Percentiles rank a stretch among this genome's conserved stretches.
Evolutionary conservation across 495 filamentous ascomycete species (phyloP).

Genomic region (Penicillium simplicissimum): DNA sequence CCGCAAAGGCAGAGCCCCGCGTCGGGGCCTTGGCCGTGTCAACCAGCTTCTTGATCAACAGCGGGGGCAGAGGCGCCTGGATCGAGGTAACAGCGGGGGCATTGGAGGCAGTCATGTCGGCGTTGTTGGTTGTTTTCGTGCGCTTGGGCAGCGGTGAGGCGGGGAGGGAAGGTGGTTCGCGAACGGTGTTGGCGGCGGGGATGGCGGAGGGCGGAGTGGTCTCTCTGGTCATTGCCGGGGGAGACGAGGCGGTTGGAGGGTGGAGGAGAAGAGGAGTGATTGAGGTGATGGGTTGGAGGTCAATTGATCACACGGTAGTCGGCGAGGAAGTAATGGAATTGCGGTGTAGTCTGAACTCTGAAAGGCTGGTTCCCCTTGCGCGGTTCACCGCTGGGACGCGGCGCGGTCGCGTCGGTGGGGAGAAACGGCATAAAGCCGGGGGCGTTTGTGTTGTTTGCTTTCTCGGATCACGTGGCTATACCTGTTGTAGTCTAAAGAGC

Average conservation of each 20-base stretch:
- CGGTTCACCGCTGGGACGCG: slow-evolving; percentile 40
- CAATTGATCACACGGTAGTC: not conserved
- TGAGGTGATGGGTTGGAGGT: not conserved
- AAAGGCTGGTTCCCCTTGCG: slow-evolving; percentile 22
- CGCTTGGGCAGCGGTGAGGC: slow-evolving; percentile 67
- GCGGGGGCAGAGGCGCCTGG: slow-evolving; percentile 52
- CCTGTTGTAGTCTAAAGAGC: too few relatives aligned
- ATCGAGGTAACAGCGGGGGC: slow-evolving; percentile 38
- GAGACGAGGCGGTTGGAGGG: not conserved
- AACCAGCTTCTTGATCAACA: slow-evolving; percentile 85
- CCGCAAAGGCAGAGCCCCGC: slow-evolving; percentile 82
- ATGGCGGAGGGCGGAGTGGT: slow-evolving; percentile 37
- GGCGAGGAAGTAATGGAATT: slow-evolving; percentile 8
- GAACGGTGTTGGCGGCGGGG: slow-evolving; percentile 23
- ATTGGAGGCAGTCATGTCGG: slow-evolving; percentile 28
- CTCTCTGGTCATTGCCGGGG: slow-evolving; percentile 56
- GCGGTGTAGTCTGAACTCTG: slow-evolving; percentile 22
- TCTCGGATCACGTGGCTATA: not conserved
- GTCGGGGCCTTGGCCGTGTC: slow-evolving; percentile 74
- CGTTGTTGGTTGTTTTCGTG: slow-evolving; percentile 45
- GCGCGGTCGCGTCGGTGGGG: slow-evolving; percentile 20
- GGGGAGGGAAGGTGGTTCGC: slow-evolving; percentile 58
- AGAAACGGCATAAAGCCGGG: not conserved
- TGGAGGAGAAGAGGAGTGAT: not conserved
- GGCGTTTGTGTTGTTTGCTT: slow-evolving; percentile 20